Percentiles rank a stretch among this genome's conserved stretches.
phyloP scores from a whole-genome alignment of 352 stramenopile genomes.

The Plasmopara muralis region DNA sequence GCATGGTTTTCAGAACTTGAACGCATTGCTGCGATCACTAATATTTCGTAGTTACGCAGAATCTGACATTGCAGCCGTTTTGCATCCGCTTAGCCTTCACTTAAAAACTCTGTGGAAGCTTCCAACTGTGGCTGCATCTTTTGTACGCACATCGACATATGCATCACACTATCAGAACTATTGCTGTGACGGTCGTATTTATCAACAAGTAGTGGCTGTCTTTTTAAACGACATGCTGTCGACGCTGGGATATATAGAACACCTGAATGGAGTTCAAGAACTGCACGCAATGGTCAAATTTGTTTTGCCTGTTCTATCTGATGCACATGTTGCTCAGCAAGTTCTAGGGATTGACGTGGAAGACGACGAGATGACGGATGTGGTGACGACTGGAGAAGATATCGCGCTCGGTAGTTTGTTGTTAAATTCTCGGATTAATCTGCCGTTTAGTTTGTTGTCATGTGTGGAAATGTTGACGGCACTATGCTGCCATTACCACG shows the following conservation, averaged over 20 bases:
- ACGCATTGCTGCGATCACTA: conserved; percentile 37
- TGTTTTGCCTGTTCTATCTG: conserved; percentile 41
- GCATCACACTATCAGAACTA: conserved; percentile 1
- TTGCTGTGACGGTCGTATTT: conserved; percentile 23
- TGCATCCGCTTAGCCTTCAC: conserved; percentile 22
- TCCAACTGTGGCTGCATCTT: conserved; percentile 17
- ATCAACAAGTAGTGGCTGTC: conserved; percentile 43
- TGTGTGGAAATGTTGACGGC: conserved; percentile 46
- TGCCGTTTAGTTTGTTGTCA: conserved; percentile 38
- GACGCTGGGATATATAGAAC: conserved; percentile 47
- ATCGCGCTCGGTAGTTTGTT: conserved; percentile 23
- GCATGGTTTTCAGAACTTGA: conserved; percentile 52
- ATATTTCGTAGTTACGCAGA: conserved; percentile 27
- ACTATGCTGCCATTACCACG: conserved; percentile 33
- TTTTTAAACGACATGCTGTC: conserved; percentile 57
- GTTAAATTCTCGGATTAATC: conserved; percentile 23
- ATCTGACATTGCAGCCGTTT: conserved; percentile 16
- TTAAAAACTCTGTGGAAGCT: conserved; percentile 28
- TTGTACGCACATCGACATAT: conserved; percentile 2
- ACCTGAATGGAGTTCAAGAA: conserved; percentile 32
- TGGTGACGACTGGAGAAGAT: conserved; percentile 1
- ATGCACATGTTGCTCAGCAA: conserved; percentile 30
- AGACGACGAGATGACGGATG: conserved; percentile 13
- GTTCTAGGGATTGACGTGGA: conserved; percentile 24
- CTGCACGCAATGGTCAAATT: conserved; percentile 66